Base-by-base conservation (phyloP, 768 basidiomycete genomes). In the Xerocomellus intermedius region DNA sequence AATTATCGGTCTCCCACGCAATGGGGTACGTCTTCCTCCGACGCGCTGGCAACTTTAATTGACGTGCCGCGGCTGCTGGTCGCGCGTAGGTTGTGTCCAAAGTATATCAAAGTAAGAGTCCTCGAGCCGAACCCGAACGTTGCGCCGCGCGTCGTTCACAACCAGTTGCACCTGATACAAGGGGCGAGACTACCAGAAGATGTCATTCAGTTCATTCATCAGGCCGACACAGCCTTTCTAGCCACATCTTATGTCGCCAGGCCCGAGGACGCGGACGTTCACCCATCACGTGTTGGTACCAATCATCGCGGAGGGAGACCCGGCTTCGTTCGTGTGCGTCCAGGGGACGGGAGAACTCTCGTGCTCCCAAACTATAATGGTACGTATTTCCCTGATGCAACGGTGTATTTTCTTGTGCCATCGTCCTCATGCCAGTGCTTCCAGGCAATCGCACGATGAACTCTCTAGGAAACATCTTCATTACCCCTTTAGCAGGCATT, bases 291-390 rank as follows among this genome's bases (percentile, higher is more conserved):
- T 58, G 61, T 83, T 9, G 82, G 83, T 16, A 82, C 81, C 70
- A 87, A 86, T 57, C 82, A 84, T 46, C 81, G 86, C 5, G 84
- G 84, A 9, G 86, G 86, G 3, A 72, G 77, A n/a, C 77, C 76
- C 9, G 85, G 84, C 0, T 86, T 85, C 58, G 71, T 85, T 4
- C 81, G 84, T 8, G 82, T 86, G n/a, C 64, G 73, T 30, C 81
- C 79, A 16, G 76, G 74, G 1, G 81, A 86, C 57, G 76, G 79
- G 14, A 75, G 80, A 35, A 86, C 81, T 0, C 56, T 86, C 4
- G 75, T 81, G 2, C 55, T 86, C 6, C 85, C 86, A 0, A 85
- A 87, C 63, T 86, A 77, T 62, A 81, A 80, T 52, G 85, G 84
- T 66, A n/a, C 43, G 33, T 17, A 17, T 35, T 42, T 19, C 30